phyloP scores from a whole-genome alignment of 2,329 filamentous ascomycete species.

The Huntiella moniliformis region DNA sequence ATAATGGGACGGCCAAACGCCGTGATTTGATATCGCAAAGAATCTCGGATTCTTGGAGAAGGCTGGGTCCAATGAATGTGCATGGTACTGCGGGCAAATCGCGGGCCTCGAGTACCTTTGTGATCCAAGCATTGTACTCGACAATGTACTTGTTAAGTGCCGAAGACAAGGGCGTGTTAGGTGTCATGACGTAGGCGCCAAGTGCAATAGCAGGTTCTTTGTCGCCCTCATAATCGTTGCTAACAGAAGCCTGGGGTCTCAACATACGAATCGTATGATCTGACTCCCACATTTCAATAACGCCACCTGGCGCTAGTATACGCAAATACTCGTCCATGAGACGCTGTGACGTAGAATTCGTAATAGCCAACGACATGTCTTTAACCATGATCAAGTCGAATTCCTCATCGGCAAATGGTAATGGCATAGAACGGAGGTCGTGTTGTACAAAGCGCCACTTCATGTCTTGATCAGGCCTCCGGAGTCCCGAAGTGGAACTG shows the following conservation, averaged over 20 bases:
- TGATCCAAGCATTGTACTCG: slow-evolving; percentile 70
- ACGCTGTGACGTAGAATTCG: slow-evolving; percentile 36
- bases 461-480: slow-evolving; percentile 49
- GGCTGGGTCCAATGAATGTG: slow-evolving; percentile 52
- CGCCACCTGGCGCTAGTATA: slow-evolving; percentile 57
- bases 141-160: slow-evolving; percentile 66
- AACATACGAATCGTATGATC: slow-evolving; percentile 73
- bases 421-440: slow-evolving; percentile 55
- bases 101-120: slow-evolving; percentile 52
- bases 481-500: slow-evolving; percentile 18
- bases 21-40: slow-evolving; percentile 52
- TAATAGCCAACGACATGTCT: slow-evolving; percentile 51
- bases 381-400: slow-evolving; percentile 85
- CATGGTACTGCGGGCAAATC: slow-evolving; percentile 60
- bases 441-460: slow-evolving; percentile 81
- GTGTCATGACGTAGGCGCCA: slow-evolving; percentile 65
- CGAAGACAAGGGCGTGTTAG: slow-evolving; percentile 63
- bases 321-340: slow-evolving; percentile 57
- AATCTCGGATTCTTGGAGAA: slow-evolving; percentile 61
- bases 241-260: slow-evolving; percentile 51
- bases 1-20: slow-evolving; percentile 70
- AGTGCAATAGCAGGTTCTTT: slow-evolving; percentile 49
- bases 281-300: slow-evolving; percentile 75
- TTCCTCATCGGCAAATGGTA: slow-evolving; percentile 61
- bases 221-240: slow-evolving; percentile 26